phyloP scores from a whole-genome alignment of 345 rosid species.

The Lagerstroemia speciosa region DNA sequence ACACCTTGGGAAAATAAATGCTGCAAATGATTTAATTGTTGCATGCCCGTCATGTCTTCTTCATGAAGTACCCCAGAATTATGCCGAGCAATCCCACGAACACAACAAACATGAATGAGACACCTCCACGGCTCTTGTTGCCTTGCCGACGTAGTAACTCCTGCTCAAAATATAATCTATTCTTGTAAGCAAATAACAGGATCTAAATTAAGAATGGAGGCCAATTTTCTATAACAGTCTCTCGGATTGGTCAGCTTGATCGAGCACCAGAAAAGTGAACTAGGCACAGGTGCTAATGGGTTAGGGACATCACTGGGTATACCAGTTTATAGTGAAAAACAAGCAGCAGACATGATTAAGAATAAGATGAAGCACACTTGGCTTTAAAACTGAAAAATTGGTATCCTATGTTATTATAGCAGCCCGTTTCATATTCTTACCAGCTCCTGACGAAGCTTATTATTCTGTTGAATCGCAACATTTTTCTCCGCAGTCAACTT shows the following conservation, averaged over 20 bases:
- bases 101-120: constrained; percentile 43
- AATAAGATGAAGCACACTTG: neutral
- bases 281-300: neutral
- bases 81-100: constrained; percentile 52
- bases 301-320: neutral
- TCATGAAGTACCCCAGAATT: constrained; percentile 53
- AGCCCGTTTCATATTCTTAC: constrained; percentile 26
- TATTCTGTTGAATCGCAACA: constrained; percentile 44
- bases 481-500: constrained; percentile 60
- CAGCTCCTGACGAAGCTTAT: constrained; percentile 58
- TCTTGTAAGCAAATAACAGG: neutral
- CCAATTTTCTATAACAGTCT: neutral
- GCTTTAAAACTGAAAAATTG: neutral
- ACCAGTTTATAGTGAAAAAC: neutral
- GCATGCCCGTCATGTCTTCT: constrained; percentile 31
- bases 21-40: neutral
- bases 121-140: constrained; percentile 35
- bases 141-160: constrained; percentile 42
- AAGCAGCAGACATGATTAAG: neutral
- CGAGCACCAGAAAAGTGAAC: neutral
- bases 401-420: neutral
- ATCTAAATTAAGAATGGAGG: no score
- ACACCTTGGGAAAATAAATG: neutral
- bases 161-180: constrained; percentile 17
- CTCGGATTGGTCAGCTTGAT: neutral